Conservation (phyloP, 2,329 filamentous ascomycete species). For the Ascochyta fabae region DNA sequence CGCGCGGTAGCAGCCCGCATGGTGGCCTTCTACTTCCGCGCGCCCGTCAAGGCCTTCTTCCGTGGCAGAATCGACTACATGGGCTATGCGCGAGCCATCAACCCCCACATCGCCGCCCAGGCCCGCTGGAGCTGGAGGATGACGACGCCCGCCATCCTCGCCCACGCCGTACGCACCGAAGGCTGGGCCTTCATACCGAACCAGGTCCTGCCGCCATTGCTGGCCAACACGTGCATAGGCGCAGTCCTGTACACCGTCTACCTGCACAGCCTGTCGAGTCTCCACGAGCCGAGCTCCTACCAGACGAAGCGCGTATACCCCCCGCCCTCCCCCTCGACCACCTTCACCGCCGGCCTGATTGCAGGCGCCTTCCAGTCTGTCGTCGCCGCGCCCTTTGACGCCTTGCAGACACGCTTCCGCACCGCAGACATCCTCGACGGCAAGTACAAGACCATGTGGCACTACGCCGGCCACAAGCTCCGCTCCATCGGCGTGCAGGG, state of each 20-base stretch:
- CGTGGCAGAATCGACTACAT: slow-evolving; percentile 85
- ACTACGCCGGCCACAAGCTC: slow-evolving; percentile 70
- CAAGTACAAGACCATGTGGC: slow-evolving; percentile 73
- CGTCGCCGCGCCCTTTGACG: slow-evolving; percentile 76
- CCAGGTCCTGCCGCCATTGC: slow-evolving; percentile 76
- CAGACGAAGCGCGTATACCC: slow-evolving; percentile 71
- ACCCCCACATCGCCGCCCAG: slow-evolving; percentile 59
- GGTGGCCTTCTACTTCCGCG: slow-evolving; percentile 88
- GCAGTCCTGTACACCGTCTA: slow-evolving; percentile 79
- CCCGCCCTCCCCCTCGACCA: slow-evolving; percentile 67
- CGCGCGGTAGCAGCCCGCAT: slow-evolving; percentile 83
- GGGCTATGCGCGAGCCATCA: slow-evolving; percentile 68
- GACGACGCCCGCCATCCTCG: slow-evolving; percentile 73
- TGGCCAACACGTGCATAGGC: slow-evolving; percentile 76
- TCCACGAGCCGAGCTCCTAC: slow-evolving; percentile 70
- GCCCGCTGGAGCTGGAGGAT: slow-evolving; percentile 66
- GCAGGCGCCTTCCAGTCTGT: slow-evolving; percentile 74
- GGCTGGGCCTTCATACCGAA: slow-evolving; percentile 78
- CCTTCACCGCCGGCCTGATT: slow-evolving; percentile 72
- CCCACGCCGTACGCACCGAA: slow-evolving; percentile 70
- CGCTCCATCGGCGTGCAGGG: slow-evolving; percentile 75
- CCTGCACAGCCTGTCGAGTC: slow-evolving; percentile 68
- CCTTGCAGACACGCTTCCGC: slow-evolving; percentile 76
- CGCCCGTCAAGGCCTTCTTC: slow-evolving; percentile 92
- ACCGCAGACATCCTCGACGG: slow-evolving; percentile 65